A percentile compares a stretch with the other conserved stretches of the same genome.
Evolutionary conservation across 495 filamentous ascomycete genomes (phyloP).

Genomic region (Penicillium verhagenii): DNA sequence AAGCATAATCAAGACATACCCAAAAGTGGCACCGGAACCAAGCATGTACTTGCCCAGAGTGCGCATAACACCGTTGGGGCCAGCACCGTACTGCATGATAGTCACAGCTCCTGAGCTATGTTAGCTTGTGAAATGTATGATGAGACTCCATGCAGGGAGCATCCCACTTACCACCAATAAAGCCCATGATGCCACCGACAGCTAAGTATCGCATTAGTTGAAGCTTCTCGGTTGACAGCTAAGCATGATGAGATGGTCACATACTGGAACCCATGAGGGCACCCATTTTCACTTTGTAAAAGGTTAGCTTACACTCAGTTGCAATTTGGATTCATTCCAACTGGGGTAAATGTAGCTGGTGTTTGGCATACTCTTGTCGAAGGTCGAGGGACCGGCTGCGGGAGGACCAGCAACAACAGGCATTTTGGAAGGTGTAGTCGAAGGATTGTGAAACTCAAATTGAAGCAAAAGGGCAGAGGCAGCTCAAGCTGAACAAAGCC

Average conservation of each 20-base stretch:
- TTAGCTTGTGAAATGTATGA: slow-evolving; percentile 9
- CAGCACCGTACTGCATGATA: slow-evolving; percentile 90
- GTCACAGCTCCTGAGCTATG: slow-evolving; percentile 71
- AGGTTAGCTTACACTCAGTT: slow-evolving; percentile 21
- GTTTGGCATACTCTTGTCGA: slow-evolving; percentile 80
- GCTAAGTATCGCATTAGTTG: slow-evolving; percentile 49
- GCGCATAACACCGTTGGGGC: slow-evolving; percentile 87
- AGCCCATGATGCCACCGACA: slow-evolving; percentile 93
- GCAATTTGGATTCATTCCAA: background rate
- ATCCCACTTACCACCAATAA: slow-evolving; percentile 77
- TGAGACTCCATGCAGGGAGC: background rate
- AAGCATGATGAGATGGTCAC: slow-evolving; percentile 30
- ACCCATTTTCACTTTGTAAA: slow-evolving; percentile 84
- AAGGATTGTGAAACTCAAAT: background rate
- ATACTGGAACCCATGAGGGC: slow-evolving; percentile 96
- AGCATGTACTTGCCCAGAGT: slow-evolving; percentile 96
- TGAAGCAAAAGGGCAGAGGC: background rate
- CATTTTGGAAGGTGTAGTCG: slow-evolving; percentile 45
- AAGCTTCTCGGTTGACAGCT: slow-evolving; percentile 1
- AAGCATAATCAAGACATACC: slow-evolving; percentile 54
- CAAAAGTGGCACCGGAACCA: slow-evolving; percentile 94
- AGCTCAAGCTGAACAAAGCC: background rate
- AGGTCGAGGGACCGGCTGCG: slow-evolving; percentile 64
- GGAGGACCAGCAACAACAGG: slow-evolving; percentile 63
- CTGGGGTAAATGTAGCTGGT: background rate